phyloP scores from a whole-genome alignment of 495 filamentous ascomycete genomes.

The Elaphomyces granulatus region DNA sequence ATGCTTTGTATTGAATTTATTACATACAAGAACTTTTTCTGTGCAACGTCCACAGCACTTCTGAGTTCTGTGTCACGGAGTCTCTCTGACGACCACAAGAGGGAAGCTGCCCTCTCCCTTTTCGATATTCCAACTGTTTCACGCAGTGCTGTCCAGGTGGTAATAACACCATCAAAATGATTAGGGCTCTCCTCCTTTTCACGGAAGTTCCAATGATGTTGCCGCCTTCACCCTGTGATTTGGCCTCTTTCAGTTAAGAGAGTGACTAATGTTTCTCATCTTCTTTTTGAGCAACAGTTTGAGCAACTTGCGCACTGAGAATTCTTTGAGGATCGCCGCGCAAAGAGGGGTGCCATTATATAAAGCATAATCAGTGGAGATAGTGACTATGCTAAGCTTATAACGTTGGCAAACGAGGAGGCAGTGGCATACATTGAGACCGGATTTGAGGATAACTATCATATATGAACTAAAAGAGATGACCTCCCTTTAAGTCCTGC shows the following conservation, averaged over 20 bases:
- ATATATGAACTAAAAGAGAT: constrained; percentile 84
- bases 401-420: constrained; percentile 65
- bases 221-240: constrained; percentile 88
- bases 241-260: constrained; percentile 93
- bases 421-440: constrained; percentile 63
- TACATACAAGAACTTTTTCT: too few species aligned
- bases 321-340: constrained; percentile 51
- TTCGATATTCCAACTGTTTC: constrained; percentile 77
- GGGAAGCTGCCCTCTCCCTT: too few species aligned
- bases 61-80: constrained; percentile 33
- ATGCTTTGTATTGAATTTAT: too few species aligned
- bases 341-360: constrained; percentile 94
- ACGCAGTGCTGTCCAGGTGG: constrained; percentile 82
- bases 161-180: constrained; percentile 96
- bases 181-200: constrained; percentile 67
- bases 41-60: constrained; percentile 69
- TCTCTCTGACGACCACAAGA: too few species aligned
- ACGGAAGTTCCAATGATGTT: constrained; percentile 76
- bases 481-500: constrained; percentile 49
- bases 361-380: constrained; percentile 44
- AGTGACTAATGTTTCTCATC: constrained; percentile 50
- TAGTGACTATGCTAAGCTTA: constrained; percentile 20
- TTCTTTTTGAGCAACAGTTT: too few species aligned
- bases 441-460: constrained; percentile 83
- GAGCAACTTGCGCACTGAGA: constrained; percentile 45